These are phyloP conservation scores for Athelia sp. DNA, from an alignment of 1,284 basidiomycete species.

Conservation along the genomic window DNA sequence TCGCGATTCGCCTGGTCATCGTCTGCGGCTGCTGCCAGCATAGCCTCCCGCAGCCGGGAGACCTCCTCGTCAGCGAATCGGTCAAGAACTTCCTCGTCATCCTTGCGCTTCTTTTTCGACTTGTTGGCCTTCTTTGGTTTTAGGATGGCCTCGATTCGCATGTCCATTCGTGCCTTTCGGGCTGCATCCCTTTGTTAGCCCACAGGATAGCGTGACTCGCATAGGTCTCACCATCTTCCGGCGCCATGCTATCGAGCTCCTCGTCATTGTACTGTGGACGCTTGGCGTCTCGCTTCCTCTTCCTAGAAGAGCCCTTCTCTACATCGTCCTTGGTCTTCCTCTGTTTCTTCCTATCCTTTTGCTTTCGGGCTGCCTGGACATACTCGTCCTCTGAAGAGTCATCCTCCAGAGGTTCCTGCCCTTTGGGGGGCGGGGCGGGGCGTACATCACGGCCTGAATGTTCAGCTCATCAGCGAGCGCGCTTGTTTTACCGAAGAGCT, in stretches of 20 bases:
- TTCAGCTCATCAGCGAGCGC: background rate
- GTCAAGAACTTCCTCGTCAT: constrained; percentile 78
- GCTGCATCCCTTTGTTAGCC: constrained; percentile 33
- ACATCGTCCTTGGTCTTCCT: constrained; percentile 31
- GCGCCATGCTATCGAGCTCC: constrained; percentile 60
- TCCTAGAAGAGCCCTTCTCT: constrained; percentile 34
- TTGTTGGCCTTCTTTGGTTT: constrained; percentile 69
- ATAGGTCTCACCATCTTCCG: constrained; percentile 56
- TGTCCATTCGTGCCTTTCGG: constrained; percentile 58
- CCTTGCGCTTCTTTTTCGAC: constrained; percentile 69
- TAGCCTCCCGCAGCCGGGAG: constrained; percentile 75
- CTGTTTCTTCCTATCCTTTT: constrained; percentile 41
- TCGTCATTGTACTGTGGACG: constrained; percentile 46
- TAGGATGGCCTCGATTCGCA: constrained; percentile 81
- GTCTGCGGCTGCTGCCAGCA: constrained; percentile 84
- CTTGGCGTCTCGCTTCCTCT: constrained; percentile 40
- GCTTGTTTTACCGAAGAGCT: background rate
- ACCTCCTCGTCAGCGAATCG: constrained; percentile 91
- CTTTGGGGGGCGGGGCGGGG: background rate
- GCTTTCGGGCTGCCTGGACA: constrained; percentile 44
- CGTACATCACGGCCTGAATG: background rate
- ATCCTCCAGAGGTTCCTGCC: background rate
- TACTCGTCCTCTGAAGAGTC: constrained; percentile 68
- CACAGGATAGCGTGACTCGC: constrained; percentile 2
- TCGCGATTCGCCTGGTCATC: constrained; percentile 81